A percentile compares a stretch with the other conserved stretches of the same genome.
Evolutionary conservation across 2,329 filamentous ascomycete genomes (phyloP).

Genomic region (Eutypa lata): DNA sequence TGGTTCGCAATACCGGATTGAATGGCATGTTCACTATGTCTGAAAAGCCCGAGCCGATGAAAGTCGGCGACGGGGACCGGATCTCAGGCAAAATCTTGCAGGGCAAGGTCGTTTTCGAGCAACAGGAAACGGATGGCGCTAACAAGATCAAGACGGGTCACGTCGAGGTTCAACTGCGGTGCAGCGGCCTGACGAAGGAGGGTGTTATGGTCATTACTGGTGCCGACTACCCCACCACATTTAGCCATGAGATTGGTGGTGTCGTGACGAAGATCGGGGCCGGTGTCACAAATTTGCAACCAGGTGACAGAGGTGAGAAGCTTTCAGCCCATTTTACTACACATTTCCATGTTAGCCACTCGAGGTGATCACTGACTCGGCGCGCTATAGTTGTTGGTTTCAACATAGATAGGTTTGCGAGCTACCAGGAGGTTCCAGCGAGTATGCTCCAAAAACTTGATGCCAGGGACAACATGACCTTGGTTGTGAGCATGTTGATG

Average conservation of each 20-base stretch:
- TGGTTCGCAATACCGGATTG: slow-evolving; percentile 15
- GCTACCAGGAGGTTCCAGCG: slow-evolving; percentile 12
- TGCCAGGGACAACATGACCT: slow-evolving; percentile 7
- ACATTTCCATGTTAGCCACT: too few species aligned
- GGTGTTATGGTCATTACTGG: slow-evolving; percentile 18
- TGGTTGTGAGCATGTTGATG: slow-evolving; percentile 7
- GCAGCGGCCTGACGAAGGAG: slow-evolving; percentile 18
- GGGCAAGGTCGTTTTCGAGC: slow-evolving; percentile 17
- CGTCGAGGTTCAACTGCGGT: slow-evolving; percentile 18
- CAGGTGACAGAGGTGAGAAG: too few species aligned
- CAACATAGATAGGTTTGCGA: slow-evolving; percentile 17
- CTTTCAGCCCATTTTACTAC: too few species aligned
- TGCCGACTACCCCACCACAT: slow-evolving; percentile 16
- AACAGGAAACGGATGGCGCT: slow-evolving; percentile 1
- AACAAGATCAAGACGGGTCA: slow-evolving; percentile 5
- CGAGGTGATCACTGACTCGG: too few species aligned
- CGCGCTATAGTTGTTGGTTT: slow-evolving; percentile 24
- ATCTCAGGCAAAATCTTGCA: slow-evolving; percentile 15
- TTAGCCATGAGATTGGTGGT: slow-evolving; percentile 22
- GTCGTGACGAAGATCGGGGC: slow-evolving; percentile 17
- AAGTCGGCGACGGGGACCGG: slow-evolving; percentile 9
- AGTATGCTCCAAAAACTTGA: slow-evolving; percentile 15
- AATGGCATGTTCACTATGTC: slow-evolving; percentile 14
- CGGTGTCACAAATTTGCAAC: slow-evolving; percentile 9
- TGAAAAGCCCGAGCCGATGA: slow-evolving; percentile 5